Evolutionary conservation across 2,329 filamentous ascomycete genomes (phyloP).

Genomic region (Amauroascus niger): DNA sequence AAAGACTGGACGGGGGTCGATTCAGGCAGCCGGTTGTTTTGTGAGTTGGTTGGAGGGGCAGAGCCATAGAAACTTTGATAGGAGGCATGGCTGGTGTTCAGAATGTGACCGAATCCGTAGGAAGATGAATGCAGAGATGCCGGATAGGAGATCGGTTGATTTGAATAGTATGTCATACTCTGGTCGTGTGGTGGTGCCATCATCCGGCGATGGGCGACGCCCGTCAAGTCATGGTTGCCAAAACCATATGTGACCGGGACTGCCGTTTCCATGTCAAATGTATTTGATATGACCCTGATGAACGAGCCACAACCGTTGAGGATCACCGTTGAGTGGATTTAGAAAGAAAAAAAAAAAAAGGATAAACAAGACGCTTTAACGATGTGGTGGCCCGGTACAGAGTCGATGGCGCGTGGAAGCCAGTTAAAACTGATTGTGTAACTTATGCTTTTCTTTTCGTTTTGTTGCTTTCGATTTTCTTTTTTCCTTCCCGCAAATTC

Average conservation of each 20-base stretch:
- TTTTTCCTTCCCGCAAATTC: neutral
- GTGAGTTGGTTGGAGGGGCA: constrained; percentile 14
- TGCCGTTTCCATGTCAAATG: constrained; percentile 31
- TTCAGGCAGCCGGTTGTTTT: constrained; percentile 21
- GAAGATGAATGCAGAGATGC: constrained; percentile 27
- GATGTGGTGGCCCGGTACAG: neutral
- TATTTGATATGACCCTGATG: constrained; percentile 3
- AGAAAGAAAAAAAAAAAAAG: neutral
- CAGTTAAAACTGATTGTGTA: constrained; percentile 3
- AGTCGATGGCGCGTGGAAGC: constrained; percentile 4
- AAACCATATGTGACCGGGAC: constrained; percentile 36
- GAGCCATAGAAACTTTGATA: constrained; percentile 31
- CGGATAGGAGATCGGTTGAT: constrained; percentile 30
- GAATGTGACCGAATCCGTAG: constrained; percentile 28
- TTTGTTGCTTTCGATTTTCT: neutral
- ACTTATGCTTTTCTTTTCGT: constrained; percentile 7
- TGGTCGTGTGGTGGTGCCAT: constrained; percentile 29
- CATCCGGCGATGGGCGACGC: constrained; percentile 30
- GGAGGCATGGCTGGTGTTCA: constrained; percentile 25
- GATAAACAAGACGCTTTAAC: constrained; percentile 1
- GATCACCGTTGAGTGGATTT: neutral
- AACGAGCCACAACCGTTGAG: neutral
- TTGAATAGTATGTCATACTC: constrained; percentile 30
- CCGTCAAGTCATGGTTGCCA: constrained; percentile 30
- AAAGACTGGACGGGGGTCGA: constrained; percentile 24